Evolutionary conservation across 192 early-diverging fungal genomes (phyloP), one percentile per base, ranked within the genome.

Genomic region (Umbelopsis ramanniana): DNA sequence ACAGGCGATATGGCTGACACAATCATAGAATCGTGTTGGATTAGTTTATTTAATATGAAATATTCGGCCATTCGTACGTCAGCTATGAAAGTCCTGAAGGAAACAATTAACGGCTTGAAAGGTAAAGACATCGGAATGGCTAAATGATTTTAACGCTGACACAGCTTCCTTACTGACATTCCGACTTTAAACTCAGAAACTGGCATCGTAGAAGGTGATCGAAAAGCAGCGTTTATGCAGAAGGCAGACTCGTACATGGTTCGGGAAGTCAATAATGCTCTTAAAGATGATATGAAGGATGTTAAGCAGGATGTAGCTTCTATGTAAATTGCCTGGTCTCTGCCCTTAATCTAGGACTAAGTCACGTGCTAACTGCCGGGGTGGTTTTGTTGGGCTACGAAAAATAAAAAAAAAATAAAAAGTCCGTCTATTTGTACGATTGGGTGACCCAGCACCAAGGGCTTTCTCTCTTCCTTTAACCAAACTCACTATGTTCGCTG

Each of bases 61-160:
- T 92, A 91, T 46, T 79, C 88, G 45, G 82, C 86, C 50, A 83
- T 91, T 40, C 85, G 91, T 4, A 82, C 83, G 17, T 87, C 89
- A 14, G 85, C 88, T 37, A 72, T 90, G 26, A 80, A 82, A 4
- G 72, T 82, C 1, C 52, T 89, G 14, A 85, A 74, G 26, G 79
- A 68, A 0, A 33, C 82, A 46, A 54, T 85, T 50, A 50, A 53
- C 1, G 80, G 80, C 24, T 23, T 80, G 50, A 60, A 82, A 76
- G 73, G 83, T 85, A 76, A 72, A 29, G 29, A 29, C 29, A 15
- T 37, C 57, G 57, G 57, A 63, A 63, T 63, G 57, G 57, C 57
- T 63, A 63, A 63, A 37, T 12, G 10, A 19, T 37, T 63, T 63
- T 63, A n/a, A 63, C 57, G 57, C 57, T 63, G 57, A 63, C 69